Evolutionary conservation across 768 basidiomycete species (phyloP).

Genomic region (Hericium rajendrae): DNA sequence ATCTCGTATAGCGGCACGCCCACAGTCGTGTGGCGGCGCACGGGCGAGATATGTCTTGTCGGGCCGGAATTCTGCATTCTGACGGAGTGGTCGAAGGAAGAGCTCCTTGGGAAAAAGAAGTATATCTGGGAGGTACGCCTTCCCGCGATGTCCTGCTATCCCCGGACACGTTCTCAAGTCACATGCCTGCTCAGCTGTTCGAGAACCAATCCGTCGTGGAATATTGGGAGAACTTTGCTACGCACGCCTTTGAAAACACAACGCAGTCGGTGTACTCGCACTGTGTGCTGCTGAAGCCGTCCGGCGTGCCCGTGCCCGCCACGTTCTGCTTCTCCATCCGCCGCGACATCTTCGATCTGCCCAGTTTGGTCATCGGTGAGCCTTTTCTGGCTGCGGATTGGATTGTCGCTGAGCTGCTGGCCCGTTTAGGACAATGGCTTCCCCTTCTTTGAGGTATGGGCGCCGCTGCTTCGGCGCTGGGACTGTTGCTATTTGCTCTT

Average conservation of each 20-base stretch:
- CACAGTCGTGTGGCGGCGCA: constrained; percentile 95
- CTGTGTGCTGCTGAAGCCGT: constrained; percentile 80
- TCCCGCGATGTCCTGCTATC: constrained; percentile 10
- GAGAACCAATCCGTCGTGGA: constrained; percentile 93
- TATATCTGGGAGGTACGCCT: constrained; percentile 56
- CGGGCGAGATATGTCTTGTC: constrained; percentile 95
- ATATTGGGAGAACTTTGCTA: constrained; percentile 95
- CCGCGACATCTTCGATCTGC: constrained; percentile 84
- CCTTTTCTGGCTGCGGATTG: not conserved
- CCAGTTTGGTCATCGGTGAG: constrained; percentile 80
- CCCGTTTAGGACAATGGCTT: constrained; percentile 69
- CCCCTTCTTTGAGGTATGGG: constrained; percentile 48
- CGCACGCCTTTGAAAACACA: constrained; percentile 96
- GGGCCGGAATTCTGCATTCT: constrained; percentile 95
- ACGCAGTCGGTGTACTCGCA: constrained; percentile 92
- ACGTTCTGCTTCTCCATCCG: constrained; percentile 96
- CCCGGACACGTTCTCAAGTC: not conserved
- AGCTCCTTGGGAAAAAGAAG: constrained; percentile 52
- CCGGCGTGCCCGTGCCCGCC: constrained; percentile 76
- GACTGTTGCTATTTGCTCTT: not conserved
- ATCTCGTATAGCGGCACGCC: constrained; percentile 97
- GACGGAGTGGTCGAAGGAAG: constrained; percentile 83
- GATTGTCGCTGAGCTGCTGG: not conserved
- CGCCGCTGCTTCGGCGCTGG: not conserved
- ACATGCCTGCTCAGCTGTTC: constrained; percentile 51